Conservation (phyloP, 768 basidiomycete species). For the Lepiota brunneoincarnata region DNA sequence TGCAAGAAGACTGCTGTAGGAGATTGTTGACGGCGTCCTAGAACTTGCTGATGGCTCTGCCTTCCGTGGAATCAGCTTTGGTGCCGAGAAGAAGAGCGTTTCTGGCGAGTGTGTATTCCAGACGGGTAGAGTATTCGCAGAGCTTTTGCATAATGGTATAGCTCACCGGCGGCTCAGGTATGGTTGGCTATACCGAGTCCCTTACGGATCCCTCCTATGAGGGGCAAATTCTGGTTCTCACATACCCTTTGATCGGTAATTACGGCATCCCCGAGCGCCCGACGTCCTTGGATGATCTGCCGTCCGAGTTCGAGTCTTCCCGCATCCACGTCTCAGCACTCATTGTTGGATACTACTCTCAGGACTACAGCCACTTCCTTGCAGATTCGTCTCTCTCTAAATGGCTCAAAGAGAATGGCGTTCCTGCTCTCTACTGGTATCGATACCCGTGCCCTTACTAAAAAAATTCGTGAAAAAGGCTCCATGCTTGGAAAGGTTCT, state of each 20-base stretch:
- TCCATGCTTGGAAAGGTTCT: conserved; percentile 87
- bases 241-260: conserved; percentile 95
- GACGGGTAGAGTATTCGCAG: conserved; percentile 70
- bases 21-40: conserved; percentile 62
- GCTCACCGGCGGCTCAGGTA: conserved; percentile 55
- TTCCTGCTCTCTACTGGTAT: conserved; percentile 95
- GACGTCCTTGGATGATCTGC: conserved; percentile 49
- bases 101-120: conserved; percentile 99
- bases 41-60: conserved; percentile 90
- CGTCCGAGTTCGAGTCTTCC: conserved; percentile 87
- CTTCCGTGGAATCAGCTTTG: conserved; percentile 89
- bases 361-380: conserved; percentile 93
- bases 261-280: conserved; percentile 90
- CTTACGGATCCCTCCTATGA: conserved; percentile 98
- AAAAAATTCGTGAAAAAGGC: conserved; percentile 93
- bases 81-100: conserved; percentile 86
- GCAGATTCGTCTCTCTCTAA: conserved; percentile 81
- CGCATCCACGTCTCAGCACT: conserved; percentile 92
- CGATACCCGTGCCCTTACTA: conserved; percentile 95
- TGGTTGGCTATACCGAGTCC: conserved; percentile 99
- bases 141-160: conserved; percentile 8
- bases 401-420: conserved; percentile 93
- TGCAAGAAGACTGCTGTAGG: conserved; percentile 25
- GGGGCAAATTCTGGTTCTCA: conserved; percentile 95
- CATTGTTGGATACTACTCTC: conserved; percentile 90